Conservation (phyloP, 768 basidiomycete genomes). For the Leccinum sublutescens region DNA sequence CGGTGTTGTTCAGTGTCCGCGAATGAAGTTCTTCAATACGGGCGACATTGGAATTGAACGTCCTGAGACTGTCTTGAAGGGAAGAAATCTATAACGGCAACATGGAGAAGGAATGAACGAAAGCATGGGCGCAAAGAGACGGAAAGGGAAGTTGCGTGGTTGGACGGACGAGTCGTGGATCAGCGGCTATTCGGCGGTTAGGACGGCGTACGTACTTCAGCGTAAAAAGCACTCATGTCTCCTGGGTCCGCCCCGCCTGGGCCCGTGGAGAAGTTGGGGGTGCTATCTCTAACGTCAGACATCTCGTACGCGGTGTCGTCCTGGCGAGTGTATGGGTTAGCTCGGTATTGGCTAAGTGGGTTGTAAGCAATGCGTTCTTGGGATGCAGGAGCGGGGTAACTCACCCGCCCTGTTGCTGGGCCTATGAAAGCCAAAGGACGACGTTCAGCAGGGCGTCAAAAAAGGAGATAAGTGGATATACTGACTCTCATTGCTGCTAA, state of each 20-base stretch:
- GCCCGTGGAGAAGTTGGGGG: slow-evolving; percentile 44
- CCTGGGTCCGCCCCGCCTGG: slow-evolving; percentile 38
- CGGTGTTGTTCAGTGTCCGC: slow-evolving; percentile 72
- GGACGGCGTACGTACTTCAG: slow-evolving; percentile 51
- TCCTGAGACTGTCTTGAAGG: slow-evolving; percentile 66
- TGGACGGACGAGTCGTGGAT: not conserved
- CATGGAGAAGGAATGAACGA: not conserved
- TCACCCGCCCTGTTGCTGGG: slow-evolving; percentile 62
- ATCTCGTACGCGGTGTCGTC: slow-evolving; percentile 65
- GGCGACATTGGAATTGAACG: slow-evolving; percentile 67
- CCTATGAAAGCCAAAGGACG: slow-evolving; percentile 36
- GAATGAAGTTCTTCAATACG: slow-evolving; percentile 73
- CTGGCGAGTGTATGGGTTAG: slow-evolving; percentile 68
- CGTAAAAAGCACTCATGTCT: slow-evolving; percentile 73
- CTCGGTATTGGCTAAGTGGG: slow-evolving; percentile 32
- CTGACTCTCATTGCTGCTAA: slow-evolving; percentile 82
- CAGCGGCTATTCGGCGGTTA: not conserved
- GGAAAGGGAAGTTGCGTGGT: not conserved
- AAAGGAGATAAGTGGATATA: not conserved
- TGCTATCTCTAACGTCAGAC: slow-evolving; percentile 63
- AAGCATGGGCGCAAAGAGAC: not conserved
- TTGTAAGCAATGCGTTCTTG: not conserved
- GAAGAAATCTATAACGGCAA: slow-evolving; percentile 59
- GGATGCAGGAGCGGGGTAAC: slow-evolving; percentile 27
- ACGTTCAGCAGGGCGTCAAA: slow-evolving; percentile 6